A percentile compares a stretch with the other conserved stretches of the same genome.
Evolutionary conservation across 108 stramenopile species (phyloP).

Genomic region (Ochromonas danica): DNA sequence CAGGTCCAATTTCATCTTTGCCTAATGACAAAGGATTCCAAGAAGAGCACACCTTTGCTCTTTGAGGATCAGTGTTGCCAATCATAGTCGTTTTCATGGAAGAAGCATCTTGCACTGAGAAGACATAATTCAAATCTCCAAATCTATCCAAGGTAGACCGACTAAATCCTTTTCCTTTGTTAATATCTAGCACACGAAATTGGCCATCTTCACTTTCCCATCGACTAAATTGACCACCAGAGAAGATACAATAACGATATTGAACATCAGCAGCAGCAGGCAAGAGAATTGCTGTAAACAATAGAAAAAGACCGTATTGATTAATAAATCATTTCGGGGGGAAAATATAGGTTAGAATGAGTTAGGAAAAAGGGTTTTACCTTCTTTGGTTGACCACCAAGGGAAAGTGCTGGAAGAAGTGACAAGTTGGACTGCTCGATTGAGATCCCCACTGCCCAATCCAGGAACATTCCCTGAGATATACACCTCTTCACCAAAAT

Average conservation of each 20-base stretch:
- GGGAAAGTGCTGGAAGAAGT: slow-evolving; percentile 38
- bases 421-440: slow-evolving; percentile 39
- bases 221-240: slow-evolving; percentile 35
- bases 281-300: not conserved
- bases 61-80: not conserved
- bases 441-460: slow-evolving; percentile 25
- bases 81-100: no score
- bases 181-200: not conserved
- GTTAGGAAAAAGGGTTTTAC: not conserved
- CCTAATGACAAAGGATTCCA: not conserved
- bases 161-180: not conserved
- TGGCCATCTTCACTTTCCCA: slow-evolving; percentile 34
- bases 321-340: not conserved
- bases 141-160: not conserved
- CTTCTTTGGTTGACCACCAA: slow-evolving; percentile 34
- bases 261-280: not conserved
- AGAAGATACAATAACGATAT: slow-evolving; percentile 39
- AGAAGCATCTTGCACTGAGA: not conserved
- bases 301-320: not conserved
- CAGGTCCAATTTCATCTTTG: slow-evolving; percentile 24
- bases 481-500: slow-evolving; percentile 36
- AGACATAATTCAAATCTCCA: not conserved
- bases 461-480: slow-evolving; percentile 37
- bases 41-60: not conserved
- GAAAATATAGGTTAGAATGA: not conserved